Evolutionary conservation across 2,329 filamentous ascomycete species (phyloP).

Genomic region (Mycosphaerella arachidis): DNA sequence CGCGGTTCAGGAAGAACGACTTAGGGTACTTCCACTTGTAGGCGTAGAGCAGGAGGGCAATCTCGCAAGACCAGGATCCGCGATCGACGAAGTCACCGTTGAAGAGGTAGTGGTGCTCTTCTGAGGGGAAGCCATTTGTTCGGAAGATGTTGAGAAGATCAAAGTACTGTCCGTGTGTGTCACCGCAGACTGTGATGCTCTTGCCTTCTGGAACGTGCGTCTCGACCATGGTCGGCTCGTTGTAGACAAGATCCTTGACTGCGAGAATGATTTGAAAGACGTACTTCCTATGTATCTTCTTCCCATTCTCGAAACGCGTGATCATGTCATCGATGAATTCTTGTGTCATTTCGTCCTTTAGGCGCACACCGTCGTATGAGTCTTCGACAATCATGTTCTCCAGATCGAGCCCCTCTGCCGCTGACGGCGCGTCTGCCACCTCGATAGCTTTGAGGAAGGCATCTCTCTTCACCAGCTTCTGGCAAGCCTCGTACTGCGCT

Average conservation of each 20-base stretch:
- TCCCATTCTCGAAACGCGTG: constrained; percentile 88
- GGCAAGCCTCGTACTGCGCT: constrained; percentile 85
- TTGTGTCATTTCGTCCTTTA: constrained; percentile 82
- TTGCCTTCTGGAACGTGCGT: constrained; percentile 72
- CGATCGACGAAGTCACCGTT: constrained; percentile 98
- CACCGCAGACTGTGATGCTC: constrained; percentile 88
- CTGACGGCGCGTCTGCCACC: constrained; percentile 84
- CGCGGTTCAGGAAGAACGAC: constrained; percentile 90
- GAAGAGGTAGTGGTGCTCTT: constrained; percentile 91
- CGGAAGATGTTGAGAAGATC: constrained; percentile 95
- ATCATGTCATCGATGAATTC: constrained; percentile 99
- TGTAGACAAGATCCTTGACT: constrained; percentile 82
- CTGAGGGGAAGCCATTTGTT: constrained; percentile 76
- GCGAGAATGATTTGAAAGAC: constrained; percentile 93
- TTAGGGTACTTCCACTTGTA: constrained; percentile 90
- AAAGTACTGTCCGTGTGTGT: constrained; percentile 98
- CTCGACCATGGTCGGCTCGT: constrained; percentile 96
- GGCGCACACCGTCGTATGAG: constrained; percentile 75
- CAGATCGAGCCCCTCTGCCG: constrained; percentile 82
- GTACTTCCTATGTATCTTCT: constrained; percentile 93
- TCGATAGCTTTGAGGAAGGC: constrained; percentile 96
- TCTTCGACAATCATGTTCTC: constrained; percentile 78
- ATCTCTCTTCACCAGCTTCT: constrained; percentile 86
- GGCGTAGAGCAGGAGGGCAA: constrained; percentile 85
- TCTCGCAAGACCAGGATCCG: constrained; percentile 97